Conservation (phyloP, 2,329 filamentous ascomycete species). For the Xylaria digitata region DNA sequence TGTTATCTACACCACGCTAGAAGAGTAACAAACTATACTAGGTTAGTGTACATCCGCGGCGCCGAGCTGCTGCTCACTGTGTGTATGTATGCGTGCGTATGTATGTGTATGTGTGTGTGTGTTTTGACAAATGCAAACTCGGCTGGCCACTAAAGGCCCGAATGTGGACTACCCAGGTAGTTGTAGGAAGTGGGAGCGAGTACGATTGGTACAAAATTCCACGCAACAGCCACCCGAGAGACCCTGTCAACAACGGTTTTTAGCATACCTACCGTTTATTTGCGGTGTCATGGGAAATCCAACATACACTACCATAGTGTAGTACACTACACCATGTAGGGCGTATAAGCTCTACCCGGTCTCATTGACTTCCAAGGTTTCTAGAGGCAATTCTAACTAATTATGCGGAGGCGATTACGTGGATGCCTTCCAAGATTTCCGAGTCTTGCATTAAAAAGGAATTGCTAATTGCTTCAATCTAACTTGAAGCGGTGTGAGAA, state of each 20-base stretch:
- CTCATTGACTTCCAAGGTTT: too few relatives aligned
- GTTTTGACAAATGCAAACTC: slow-evolving; percentile 28
- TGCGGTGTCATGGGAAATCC: too few relatives aligned
- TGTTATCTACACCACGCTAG: slow-evolving; percentile 17
- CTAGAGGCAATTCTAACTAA: slow-evolving; percentile 10
- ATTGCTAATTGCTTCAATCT: slow-evolving; percentile 30
- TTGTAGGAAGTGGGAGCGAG: slow-evolving; percentile 36
- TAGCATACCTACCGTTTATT: slow-evolving; percentile 11
- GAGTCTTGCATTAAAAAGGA: slow-evolving; percentile 39
- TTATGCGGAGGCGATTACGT: slow-evolving; percentile 30
- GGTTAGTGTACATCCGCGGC: neutral
- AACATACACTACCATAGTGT: too few relatives aligned
- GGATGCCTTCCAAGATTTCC: slow-evolving; percentile 29
- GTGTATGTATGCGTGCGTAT: neutral
- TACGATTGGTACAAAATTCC: slow-evolving; percentile 43
- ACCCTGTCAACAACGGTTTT: slow-evolving; percentile 44
- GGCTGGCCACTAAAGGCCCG: slow-evolving; percentile 43
- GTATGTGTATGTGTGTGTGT: neutral
- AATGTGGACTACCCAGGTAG: slow-evolving; percentile 41
- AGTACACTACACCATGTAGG: too few relatives aligned
- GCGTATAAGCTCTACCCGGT: too few relatives aligned
- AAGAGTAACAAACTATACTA: too few relatives aligned
- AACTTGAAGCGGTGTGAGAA: slow-evolving; percentile 35
- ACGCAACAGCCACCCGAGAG: slow-evolving; percentile 40
- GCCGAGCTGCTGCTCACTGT: slow-evolving; percentile 7